These are phyloP conservation scores for Pseudophaeomoniella oleicola DNA, from an alignment of 2,329 filamentous ascomycete genomes.

Conservation along the genomic window DNA sequence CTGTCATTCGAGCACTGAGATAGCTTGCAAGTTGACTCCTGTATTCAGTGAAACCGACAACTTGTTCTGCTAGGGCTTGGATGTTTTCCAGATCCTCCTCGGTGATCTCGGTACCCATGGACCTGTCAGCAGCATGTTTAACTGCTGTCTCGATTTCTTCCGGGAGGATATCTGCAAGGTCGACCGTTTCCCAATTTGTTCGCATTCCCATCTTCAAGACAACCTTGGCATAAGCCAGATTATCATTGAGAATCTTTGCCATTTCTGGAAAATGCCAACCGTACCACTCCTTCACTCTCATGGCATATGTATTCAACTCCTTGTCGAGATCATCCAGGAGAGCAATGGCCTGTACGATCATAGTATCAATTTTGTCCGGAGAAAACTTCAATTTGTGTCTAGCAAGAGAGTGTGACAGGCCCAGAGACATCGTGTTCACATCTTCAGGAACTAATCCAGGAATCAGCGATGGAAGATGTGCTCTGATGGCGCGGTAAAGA, in stretches of 20 bases:
- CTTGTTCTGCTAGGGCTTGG: slow-evolving; percentile 78
- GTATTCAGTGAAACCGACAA: slow-evolving; percentile 83
- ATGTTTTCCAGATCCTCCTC: slow-evolving; percentile 89
- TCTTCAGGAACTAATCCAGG: slow-evolving; percentile 74
- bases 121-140: slow-evolving; percentile 89
- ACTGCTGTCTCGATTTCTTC: slow-evolving; percentile 88
- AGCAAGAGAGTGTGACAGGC: slow-evolving; percentile 91
- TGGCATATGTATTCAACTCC: slow-evolving; percentile 96
- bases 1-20: slow-evolving; percentile 84
- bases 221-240: slow-evolving; percentile 80
- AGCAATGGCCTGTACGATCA: slow-evolving; percentile 96
- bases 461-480: slow-evolving; percentile 78
- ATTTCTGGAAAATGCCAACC: slow-evolving; percentile 99
- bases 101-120: slow-evolving; percentile 96
- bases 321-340: slow-evolving; percentile 95
- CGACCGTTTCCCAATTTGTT: slow-evolving; percentile 57
- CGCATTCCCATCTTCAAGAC: slow-evolving; percentile 84
- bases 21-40: slow-evolving; percentile 78
- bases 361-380: slow-evolving; percentile 95
- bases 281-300: slow-evolving; percentile 99
- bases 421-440: slow-evolving; percentile 85
- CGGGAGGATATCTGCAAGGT: slow-evolving; percentile 81
- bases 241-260: slow-evolving; percentile 94
- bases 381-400: slow-evolving; percentile 98
- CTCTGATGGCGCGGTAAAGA: slow-evolving; percentile 85